Evolutionary conservation across 805 yeast genomes (phyloP).

Genomic region (Suhomyces sp.): DNA sequence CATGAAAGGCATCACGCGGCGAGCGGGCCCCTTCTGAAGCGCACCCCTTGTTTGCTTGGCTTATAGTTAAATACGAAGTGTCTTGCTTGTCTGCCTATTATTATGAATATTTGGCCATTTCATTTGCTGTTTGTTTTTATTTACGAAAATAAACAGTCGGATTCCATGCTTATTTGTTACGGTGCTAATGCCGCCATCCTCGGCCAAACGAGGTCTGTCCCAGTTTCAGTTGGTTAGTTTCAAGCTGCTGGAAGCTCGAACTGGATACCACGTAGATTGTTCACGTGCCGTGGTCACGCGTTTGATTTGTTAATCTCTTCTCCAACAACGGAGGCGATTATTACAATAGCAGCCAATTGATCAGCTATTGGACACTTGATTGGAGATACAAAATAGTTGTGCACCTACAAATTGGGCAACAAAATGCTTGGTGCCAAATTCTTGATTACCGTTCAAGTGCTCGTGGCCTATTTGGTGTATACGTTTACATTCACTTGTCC

Average conservation of each 20-base stretch:
- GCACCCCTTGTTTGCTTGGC: background rate
- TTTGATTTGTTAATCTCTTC: background rate
- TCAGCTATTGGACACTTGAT: background rate
- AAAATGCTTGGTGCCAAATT: conserved; percentile 2
- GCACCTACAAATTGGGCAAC: background rate
- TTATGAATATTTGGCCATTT: background rate
- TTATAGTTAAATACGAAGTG: background rate
- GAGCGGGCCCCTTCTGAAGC: background rate
- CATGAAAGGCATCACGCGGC: background rate
- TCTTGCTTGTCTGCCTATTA: background rate
- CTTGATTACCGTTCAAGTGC: background rate
- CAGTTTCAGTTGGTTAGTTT: background rate
- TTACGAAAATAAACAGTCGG: background rate
- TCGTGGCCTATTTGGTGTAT: conserved; percentile 7
- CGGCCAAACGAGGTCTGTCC: background rate
- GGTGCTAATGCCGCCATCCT: background rate
- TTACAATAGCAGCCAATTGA: background rate
- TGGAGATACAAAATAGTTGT: background rate
- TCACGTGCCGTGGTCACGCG: background rate
- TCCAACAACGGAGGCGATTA: background rate
- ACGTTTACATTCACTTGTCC: conserved; percentile 6
- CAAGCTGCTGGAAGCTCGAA: background rate
- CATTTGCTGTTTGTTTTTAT: background rate
- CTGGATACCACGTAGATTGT: background rate
- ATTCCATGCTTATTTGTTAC: background rate